Base-by-base conservation (phyloP, 1,139 yeast genomes). In the Geotrichum bryndzae region DNA sequence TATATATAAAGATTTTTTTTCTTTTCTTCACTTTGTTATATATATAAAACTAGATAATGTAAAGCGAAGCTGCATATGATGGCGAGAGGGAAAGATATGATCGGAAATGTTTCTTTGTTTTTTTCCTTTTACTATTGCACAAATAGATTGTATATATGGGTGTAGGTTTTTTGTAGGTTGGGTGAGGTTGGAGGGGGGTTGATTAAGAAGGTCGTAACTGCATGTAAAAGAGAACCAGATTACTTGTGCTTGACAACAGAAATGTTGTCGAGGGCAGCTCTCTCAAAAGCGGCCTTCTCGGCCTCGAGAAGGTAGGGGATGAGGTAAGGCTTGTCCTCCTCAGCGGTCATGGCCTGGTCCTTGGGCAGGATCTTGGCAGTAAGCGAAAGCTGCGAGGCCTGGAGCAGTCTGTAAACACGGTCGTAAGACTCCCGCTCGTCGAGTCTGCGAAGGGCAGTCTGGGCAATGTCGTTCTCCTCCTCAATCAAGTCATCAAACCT, bases 271-370 rank as follows among this genome's bases (percentile, higher is more conserved):
- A 94, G 84, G 74, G 88, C 96, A 66, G 82, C 85, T 80, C 88
- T 90, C 81, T 92, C 99, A 69, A 84, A 82, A 59, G 87, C 88
- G 77, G 90, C 97, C 73, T 90, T 91, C 80, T 92, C 98, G 66
- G 95, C 96, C 80, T 92, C 97, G 74, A 92, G 83, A 67, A 92
- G 81, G 81, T 88, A 89, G 70, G 97, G 98, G 66, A 89, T 78
- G 74, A 94, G 83, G 79, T 90, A 91, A 70, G 90, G 87, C 65
- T 80, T 81, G 79, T 94, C 99, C 71, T 92, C 92, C 74, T 86
- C 90, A 50, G 92, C 84, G 74, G 85, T 84, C 67, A 89, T 80
- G 70, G 88, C 88, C 78, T 94, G 87, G 73, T 82, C 82, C 69
- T 85, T 81, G 70, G 98, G 96, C 72, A 94, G 82, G 66, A 94